phyloP scores from a whole-genome alignment of 257 asterid genomes.

The Solanum bulbocastanum region DNA sequence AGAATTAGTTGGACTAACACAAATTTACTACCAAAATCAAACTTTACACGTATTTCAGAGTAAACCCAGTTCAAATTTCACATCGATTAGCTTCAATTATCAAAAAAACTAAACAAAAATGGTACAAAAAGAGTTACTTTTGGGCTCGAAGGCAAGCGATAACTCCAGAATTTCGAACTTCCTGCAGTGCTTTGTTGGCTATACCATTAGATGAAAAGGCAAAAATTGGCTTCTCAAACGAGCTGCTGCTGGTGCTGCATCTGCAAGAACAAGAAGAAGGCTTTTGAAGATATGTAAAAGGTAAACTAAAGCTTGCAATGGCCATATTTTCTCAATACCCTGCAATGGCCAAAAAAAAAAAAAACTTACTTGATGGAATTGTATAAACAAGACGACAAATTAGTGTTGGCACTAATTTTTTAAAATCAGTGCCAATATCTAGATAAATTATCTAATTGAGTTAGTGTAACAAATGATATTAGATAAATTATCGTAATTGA shows the following conservation, averaged over 20 bases:
- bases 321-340: background rate
- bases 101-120: background rate
- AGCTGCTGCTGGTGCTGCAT: background rate
- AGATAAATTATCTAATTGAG: background rate
- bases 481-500: background rate
- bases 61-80: background rate
- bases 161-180: conserved; percentile 50
- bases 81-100: background rate
- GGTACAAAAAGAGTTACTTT: conserved; percentile 19
- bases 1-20: background rate
- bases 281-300: background rate
- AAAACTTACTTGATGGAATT: background rate
- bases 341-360: background rate
- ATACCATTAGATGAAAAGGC: conserved; percentile 1
- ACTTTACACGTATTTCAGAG: background rate
- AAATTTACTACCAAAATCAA: background rate
- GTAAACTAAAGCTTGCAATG: background rate
- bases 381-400: background rate
- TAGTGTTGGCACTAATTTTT: background rate
- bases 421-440: background rate
- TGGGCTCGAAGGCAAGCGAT: conserved; percentile 82
- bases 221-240: background rate
- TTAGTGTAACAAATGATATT: no score
- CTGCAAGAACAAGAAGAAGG: background rate
- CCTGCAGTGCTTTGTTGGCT: conserved; percentile 37